A percentile compares a stretch with the other conserved stretches of the same genome.
Evolutionary conservation across 257 asterid species (phyloP).

Genomic region (Fraxinus americana): DNA sequence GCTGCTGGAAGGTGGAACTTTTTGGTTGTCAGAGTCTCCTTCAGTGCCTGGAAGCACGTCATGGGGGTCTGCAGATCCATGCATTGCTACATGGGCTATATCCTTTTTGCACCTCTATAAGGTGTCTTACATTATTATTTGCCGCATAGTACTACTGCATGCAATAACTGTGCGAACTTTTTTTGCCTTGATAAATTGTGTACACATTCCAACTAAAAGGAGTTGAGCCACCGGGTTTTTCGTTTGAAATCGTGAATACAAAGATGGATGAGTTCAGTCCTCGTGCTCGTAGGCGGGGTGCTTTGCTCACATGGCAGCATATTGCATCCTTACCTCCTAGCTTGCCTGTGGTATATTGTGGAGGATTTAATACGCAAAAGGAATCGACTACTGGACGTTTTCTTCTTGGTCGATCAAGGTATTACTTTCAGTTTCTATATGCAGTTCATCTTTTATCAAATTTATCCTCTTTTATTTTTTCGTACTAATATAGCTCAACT

Average conservation of each 20-base stretch:
- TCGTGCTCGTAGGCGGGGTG: constrained; percentile 98
- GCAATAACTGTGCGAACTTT: constrained; percentile 5
- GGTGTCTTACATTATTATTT: constrained; percentile 12
- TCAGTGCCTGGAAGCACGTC: constrained; percentile 99
- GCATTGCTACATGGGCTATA: constrained; percentile 98
- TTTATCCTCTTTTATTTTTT: not conserved
- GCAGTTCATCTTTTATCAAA: not conserved
- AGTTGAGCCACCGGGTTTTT: constrained; percentile 92
- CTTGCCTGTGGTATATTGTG: constrained; percentile 89
- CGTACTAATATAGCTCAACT: not conserved
- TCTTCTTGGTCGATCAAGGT: constrained; percentile 99
- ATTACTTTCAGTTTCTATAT: constrained; percentile 30
- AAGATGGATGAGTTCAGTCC: constrained; percentile 91
- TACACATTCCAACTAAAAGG: constrained; percentile 99
- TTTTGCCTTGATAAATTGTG: constrained; percentile 68
- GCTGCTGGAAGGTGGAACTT: constrained; percentile 94
- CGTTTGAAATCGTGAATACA: constrained; percentile 92
- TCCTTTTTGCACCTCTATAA: constrained; percentile 50
- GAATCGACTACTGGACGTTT: constrained; percentile 98
- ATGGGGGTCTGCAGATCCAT: constrained; percentile 91
- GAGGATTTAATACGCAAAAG: constrained; percentile 94
- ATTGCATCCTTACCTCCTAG: constrained; percentile 98
- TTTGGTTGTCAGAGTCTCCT: constrained; percentile 98
- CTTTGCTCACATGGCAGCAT: constrained; percentile 98
- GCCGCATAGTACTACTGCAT: constrained; percentile 4